Percentiles rank a stretch among this genome's conserved stretches.
phyloP scores from a whole-genome alignment of 108 stramenopile genomes.

The Chaetoceros tenuissimus region DNA sequence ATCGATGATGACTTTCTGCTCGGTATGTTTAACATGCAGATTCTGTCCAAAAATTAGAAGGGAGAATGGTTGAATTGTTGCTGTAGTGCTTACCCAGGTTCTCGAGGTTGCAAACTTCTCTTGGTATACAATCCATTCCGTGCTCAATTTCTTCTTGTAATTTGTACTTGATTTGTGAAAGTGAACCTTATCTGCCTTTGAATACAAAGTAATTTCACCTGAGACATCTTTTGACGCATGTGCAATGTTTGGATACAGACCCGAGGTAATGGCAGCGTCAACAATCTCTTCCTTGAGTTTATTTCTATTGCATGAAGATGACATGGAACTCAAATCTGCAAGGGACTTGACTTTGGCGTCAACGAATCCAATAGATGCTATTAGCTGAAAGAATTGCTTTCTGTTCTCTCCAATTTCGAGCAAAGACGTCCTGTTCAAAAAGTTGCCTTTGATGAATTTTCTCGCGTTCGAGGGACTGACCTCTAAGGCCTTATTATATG shows the following conservation, averaged over 20 bases:
- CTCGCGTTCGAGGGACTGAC: constrained; percentile 12
- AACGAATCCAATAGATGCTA: constrained; percentile 76
- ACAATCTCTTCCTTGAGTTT: constrained; percentile 36
- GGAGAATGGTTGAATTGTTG: constrained; percentile 50
- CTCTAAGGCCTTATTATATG: constrained; percentile 24
- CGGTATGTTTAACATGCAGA: constrained; percentile 40
- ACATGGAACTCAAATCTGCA: constrained; percentile 9
- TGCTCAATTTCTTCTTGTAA: constrained; percentile 19
- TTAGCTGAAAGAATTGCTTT: constrained; percentile 65
- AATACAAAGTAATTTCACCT: constrained; percentile 16
- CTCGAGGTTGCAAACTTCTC: constrained; percentile 73
- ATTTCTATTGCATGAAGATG: constrained; percentile 33
- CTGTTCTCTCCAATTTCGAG: constrained; percentile 67
- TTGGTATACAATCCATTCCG: constrained; percentile 50
- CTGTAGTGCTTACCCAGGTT: constrained; percentile 47
- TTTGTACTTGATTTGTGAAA: constrained; percentile 62
- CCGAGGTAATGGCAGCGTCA: constrained; percentile 84
- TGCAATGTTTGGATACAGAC: constrained; percentile 89
- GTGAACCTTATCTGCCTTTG: constrained; percentile 38
- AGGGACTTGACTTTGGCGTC: constrained; percentile 14
- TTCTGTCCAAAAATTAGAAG: constrained; percentile 56
- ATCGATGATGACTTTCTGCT: constrained; percentile 52
- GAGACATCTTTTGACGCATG: constrained; percentile 25
- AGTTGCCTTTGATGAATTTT: constrained; percentile 64
- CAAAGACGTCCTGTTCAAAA: constrained; percentile 55